Evolutionary conservation across 1,139 yeast species (phyloP).

Genomic region (Nakaseomyces bracarensis): DNA sequence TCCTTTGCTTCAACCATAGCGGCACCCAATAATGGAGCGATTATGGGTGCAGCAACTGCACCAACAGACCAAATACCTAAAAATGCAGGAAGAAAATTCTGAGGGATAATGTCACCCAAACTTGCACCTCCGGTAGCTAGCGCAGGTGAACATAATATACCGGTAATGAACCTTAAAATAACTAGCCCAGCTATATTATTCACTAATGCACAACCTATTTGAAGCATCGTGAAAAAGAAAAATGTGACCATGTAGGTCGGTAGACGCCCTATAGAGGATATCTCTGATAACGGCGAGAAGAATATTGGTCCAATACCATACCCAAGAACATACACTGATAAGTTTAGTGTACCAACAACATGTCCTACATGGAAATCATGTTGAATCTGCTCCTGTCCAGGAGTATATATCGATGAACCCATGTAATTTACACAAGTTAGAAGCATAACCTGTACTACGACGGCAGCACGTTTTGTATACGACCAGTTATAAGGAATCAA

Average conservation of each 20-base stretch:
- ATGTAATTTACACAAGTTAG: slow-evolving; percentile 49
- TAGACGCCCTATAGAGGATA: slow-evolving; percentile 45
- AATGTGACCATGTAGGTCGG: slow-evolving; percentile 46
- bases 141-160: slow-evolving; percentile 49
- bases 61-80: slow-evolving; percentile 44
- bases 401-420: slow-evolving; percentile 56
- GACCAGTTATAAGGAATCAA: slow-evolving; percentile 57
- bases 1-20: slow-evolving; percentile 38
- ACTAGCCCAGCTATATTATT: slow-evolving; percentile 46
- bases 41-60: slow-evolving; percentile 52
- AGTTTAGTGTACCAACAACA: slow-evolving; percentile 18
- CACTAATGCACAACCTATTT: slow-evolving; percentile 52
- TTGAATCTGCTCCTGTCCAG: slow-evolving; percentile 34
- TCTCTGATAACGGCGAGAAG: slow-evolving; percentile 49
- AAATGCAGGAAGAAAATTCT: slow-evolving; percentile 37
- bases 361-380: slow-evolving; percentile 19
- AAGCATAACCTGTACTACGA: slow-evolving; percentile 37
- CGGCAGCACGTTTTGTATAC: slow-evolving; percentile 33
- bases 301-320: slow-evolving; percentile 51
- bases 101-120: slow-evolving; percentile 44
- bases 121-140: slow-evolving; percentile 54
- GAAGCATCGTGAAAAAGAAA: slow-evolving; percentile 47
- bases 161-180: slow-evolving; percentile 45
- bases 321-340: slow-evolving; percentile 38
- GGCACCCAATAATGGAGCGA: slow-evolving; percentile 58